These are phyloP conservation scores for Xylariomycetidae sp. DNA, from an alignment of 2,329 filamentous ascomycete species.

Conservation along the genomic window DNA sequence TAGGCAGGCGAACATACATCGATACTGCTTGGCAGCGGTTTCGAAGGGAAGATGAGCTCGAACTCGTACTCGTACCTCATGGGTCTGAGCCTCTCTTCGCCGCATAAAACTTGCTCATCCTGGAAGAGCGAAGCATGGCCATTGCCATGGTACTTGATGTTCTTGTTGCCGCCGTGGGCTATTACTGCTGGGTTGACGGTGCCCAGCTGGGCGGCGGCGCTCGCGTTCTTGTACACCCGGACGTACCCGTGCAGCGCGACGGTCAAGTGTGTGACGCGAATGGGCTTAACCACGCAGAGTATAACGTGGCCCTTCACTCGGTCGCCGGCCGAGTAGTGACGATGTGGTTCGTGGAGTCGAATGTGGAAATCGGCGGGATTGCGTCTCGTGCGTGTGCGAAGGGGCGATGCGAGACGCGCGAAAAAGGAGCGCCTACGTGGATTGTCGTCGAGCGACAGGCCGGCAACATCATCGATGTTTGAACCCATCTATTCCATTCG, in stretches of 20 bases:
- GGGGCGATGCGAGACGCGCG: slow-evolving; percentile 46
- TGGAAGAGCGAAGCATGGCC: slow-evolving; percentile 77
- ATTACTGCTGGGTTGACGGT: slow-evolving; percentile 34
- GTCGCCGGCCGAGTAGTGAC: slow-evolving; percentile 70
- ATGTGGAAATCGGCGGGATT: slow-evolving; percentile 75
- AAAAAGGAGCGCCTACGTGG: slow-evolving; percentile 41
- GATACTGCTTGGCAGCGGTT: slow-evolving; percentile 80
- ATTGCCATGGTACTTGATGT: slow-evolving; percentile 62
- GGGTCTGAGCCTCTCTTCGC: slow-evolving; percentile 67
- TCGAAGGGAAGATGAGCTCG: slow-evolving; percentile 62
- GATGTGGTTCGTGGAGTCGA: slow-evolving; percentile 69
- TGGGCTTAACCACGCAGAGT: slow-evolving; percentile 65
- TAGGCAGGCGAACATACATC: slow-evolving; percentile 57
- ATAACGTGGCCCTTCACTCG: slow-evolving; percentile 67
- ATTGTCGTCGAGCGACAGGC: slow-evolving; percentile 32
- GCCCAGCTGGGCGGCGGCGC: slow-evolving; percentile 45
- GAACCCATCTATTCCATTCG: slow-evolving; percentile 40
- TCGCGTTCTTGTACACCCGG: slow-evolving; percentile 68
- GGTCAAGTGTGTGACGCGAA: slow-evolving; percentile 74
- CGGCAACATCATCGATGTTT: slow-evolving; percentile 32
- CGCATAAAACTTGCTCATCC: slow-evolving; percentile 74
- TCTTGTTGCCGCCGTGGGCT: slow-evolving; percentile 30
- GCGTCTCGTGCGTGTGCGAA: slow-evolving; percentile 50
- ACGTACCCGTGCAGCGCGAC: slow-evolving; percentile 74
- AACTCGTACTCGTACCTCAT: slow-evolving; percentile 77